Base-by-base conservation (phyloP, 2,329 filamentous ascomycete genomes). In the Botrytis paeoniae region DNA sequence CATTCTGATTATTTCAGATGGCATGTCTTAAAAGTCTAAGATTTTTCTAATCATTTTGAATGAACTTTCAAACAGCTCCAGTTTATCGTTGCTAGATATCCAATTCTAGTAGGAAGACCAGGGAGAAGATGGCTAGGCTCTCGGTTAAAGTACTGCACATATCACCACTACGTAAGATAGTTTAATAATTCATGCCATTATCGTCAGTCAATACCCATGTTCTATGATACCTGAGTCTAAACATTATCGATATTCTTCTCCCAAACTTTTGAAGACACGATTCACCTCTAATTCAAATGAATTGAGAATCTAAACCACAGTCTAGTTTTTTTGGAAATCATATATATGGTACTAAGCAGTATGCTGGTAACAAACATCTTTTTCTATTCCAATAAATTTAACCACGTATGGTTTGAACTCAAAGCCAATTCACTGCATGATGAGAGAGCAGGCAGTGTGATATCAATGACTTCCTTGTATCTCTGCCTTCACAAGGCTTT, bases 391-490 rank as follows among this genome's bases (percentile, higher is more conserved):
- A n/a, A n/a, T n/a, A n/a, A n/a, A n/a, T n/a, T n/a, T n/a, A n/a
- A n/a, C n/a, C n/a, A n/a, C n/a, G n/a, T n/a, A 18, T 1, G 41
- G 5, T 18, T 43, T 20, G 1, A 20, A 45, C 43, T 20, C 43
- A 10, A 54, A 5, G 48, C 4, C 51, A 54, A 29, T 2, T 29
- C 25, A 29, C 2, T 29, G n/a, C 25, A 18, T 8, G 5, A 54
- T 54, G 14, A 0, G 1, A 18, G n/a, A n/a, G n/a, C n/a, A n/a
- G n/a, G n/a, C n/a, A 54, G 6, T 29, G 12, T 0, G 6, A 29
- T 8, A 4, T 29, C 8, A 8, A 18, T 18, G 1, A 9, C 51
- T 29, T 54, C 3, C 8, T 3, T 29, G 14, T 4, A 9, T 29
- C 14, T 29, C 8, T 45, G 8, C 3, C 7, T 22, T 22, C n/a